Percentiles rank a stretch among this genome's conserved stretches.
These are phyloP conservation scores for Castanospermum australe DNA, from an alignment of 306 rosid genomes.

Conservation along the genomic window DNA sequence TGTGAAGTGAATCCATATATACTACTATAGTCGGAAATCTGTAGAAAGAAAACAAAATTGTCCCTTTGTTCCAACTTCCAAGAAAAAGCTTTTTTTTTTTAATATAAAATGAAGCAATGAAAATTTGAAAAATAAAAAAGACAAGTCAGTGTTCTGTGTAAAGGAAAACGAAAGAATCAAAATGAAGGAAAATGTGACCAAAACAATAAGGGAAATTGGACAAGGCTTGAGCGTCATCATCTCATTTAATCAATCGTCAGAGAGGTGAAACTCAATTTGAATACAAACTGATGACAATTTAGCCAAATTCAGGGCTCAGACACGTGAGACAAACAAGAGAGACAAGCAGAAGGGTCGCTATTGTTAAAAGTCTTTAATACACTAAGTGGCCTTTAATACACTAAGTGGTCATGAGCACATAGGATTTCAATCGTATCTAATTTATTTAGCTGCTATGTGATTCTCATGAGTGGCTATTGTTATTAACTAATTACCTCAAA, in stretches of 20 bases:
- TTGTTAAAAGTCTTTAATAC: not conserved
- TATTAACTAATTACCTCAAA: too few relatives aligned
- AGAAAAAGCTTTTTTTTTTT: not conserved
- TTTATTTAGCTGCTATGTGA: too few relatives aligned
- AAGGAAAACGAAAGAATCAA: constrained; percentile 18
- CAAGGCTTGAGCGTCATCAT: constrained; percentile 1
- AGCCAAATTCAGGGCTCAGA: not conserved
- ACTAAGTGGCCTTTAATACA: not conserved
- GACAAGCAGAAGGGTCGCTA: not conserved
- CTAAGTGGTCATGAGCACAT: not conserved
- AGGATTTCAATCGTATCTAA: not conserved
- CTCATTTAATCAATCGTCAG: constrained; percentile 14
- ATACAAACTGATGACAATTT: not conserved
- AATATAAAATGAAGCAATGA: not conserved
- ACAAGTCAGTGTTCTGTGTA: not conserved
- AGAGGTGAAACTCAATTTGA: constrained; percentile 21
- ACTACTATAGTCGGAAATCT: not conserved
- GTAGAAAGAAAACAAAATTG: not conserved
- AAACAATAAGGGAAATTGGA: constrained; percentile 7
- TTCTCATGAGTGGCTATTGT: too few relatives aligned
- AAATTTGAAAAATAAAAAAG: not conserved
- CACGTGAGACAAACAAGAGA: not conserved
- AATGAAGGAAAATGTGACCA: not conserved
- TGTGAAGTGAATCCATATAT: not conserved
- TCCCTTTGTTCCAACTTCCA: not conserved